These are phyloP conservation scores for Ceratobasidium sp. DNA, from an alignment of 1,284 basidiomycete species.

Conservation along the genomic window DNA sequence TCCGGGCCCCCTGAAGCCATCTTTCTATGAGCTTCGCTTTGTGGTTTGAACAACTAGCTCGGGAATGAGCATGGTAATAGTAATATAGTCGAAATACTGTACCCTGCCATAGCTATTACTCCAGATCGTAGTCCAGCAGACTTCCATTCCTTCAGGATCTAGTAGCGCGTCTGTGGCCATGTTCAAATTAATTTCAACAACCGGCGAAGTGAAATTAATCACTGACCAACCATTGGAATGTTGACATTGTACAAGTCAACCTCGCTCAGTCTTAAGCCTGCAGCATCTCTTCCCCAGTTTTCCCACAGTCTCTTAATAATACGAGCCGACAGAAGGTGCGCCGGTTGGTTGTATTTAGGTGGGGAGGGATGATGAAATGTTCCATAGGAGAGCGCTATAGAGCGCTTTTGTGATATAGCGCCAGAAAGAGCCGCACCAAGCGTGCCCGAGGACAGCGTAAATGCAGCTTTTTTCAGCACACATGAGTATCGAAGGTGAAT, in stretches of 20 bases:
- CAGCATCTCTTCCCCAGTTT: constrained; percentile 77
- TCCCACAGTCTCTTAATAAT: constrained; percentile 78
- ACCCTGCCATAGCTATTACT: constrained; percentile 72
- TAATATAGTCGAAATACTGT: not conserved
- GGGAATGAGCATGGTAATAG: not conserved
- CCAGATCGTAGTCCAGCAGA: constrained; percentile 80
- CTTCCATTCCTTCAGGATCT: constrained; percentile 61
- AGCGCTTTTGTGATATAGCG: constrained; percentile 70
- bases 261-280: constrained; percentile 65
- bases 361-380: constrained; percentile 78
- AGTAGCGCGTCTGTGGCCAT: constrained; percentile 55
- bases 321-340: constrained; percentile 68
- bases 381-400: constrained; percentile 86
- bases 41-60: constrained; percentile 63
- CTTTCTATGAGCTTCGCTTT: constrained; percentile 41
- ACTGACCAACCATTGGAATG: constrained; percentile 67
- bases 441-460: constrained; percentile 87
- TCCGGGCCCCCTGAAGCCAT: constrained; percentile 45
- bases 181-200: not conserved
- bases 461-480: constrained; percentile 67
- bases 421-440: constrained; percentile 87
- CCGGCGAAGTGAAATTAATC: not conserved
- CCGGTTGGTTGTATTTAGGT: constrained; percentile 64
- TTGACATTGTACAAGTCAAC: constrained; percentile 85
- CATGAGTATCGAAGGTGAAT: too few relatives aligned